phyloP scores from a whole-genome alignment of 805 yeast species.

The Starmerella riodocensis region DNA sequence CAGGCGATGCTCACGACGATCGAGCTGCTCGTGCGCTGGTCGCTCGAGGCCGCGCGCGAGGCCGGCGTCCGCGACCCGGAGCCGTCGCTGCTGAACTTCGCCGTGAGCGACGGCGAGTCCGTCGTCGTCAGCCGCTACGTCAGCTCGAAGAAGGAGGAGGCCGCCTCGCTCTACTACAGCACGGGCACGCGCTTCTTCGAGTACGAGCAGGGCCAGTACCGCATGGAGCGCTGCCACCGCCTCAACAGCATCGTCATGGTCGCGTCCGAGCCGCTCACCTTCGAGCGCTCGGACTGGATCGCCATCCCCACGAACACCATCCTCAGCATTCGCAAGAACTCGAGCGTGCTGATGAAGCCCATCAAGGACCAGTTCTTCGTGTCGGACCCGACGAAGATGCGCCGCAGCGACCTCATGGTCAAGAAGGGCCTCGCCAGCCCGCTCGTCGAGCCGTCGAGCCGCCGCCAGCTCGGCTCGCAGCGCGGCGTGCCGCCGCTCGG shows the following conservation, averaged over 20 bases:
- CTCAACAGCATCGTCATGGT: conserved; percentile 93
- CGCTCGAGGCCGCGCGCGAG: conserved; percentile 40
- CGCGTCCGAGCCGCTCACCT: conserved; percentile 91
- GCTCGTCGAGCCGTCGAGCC: conserved; percentile 43
- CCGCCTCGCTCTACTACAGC: conserved; percentile 88
- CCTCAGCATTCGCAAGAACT: conserved; percentile 57
- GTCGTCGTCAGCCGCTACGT: conserved; percentile 82
- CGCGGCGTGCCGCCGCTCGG: conserved; percentile 63
- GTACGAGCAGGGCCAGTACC: conserved; percentile 78
- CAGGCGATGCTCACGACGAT: conserved; percentile 63
- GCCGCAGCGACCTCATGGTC: conserved; percentile 75
- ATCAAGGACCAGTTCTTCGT: conserved; percentile 78
- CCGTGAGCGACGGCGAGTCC: conserved; percentile 82
- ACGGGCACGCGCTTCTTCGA: conserved; percentile 88
- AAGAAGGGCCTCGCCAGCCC: conserved; percentile 89
- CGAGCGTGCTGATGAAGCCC: conserved; percentile 83
- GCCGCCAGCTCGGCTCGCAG: conserved; percentile 38
- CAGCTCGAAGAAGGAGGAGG: conserved; percentile 81
- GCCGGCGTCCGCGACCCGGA: conserved; percentile 31
- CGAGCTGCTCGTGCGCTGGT: conserved; percentile 66
- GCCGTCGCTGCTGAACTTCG: conserved; percentile 83
- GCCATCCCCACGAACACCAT: conserved; percentile 89
- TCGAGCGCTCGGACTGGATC: conserved; percentile 95
- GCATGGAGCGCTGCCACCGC: conserved; percentile 86
- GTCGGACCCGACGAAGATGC: conserved; percentile 47